Evolutionary conservation across 2,329 filamentous ascomycete genomes (phyloP).

Genomic region (Juglanconis juglandina): DNA sequence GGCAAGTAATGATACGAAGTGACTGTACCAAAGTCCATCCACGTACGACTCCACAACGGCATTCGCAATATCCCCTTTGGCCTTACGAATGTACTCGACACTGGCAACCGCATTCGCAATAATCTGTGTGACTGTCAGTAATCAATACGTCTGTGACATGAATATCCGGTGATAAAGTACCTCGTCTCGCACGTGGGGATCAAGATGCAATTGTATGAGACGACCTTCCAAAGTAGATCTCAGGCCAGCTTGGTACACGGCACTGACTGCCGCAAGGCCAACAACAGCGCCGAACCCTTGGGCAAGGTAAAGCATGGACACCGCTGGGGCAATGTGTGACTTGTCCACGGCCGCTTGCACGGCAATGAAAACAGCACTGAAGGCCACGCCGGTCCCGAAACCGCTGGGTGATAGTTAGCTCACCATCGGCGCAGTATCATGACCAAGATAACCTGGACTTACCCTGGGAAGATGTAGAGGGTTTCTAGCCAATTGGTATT

Average conservation of each 20-base stretch:
- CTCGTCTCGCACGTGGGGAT: constrained; percentile 19
- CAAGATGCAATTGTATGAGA: constrained; percentile 23
- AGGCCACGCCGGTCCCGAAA: constrained; percentile 38
- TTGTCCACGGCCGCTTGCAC: constrained; percentile 38
- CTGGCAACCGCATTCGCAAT: constrained; percentile 30
- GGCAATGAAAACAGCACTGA: constrained; percentile 39
- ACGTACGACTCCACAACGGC: constrained; percentile 33
- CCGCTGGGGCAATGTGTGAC: constrained; percentile 36
- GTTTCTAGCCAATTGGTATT: constrained; percentile 53
- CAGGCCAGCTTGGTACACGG: constrained; percentile 29
- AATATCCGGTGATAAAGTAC: constrained; percentile 13
- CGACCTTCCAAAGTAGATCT: constrained; percentile 20
- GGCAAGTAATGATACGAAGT: constrained; percentile 30
- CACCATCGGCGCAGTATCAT: background rate
- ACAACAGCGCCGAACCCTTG: constrained; percentile 35
- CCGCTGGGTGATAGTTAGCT: constrained; percentile 26
- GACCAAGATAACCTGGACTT: constrained; percentile 10
- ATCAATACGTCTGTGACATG: background rate
- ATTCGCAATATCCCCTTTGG: constrained; percentile 23
- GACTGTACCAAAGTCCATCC: constrained; percentile 32
- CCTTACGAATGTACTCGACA: constrained; percentile 29
- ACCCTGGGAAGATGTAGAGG: constrained; percentile 56
- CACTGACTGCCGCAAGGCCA: constrained; percentile 37
- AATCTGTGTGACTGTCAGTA: constrained; percentile 23
- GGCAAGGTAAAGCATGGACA: constrained; percentile 39